Percentiles rank a stretch among this genome's conserved stretches.
Conservation (phyloP, 2,329 filamentous ascomycete genomes). For the Chaetomiaceae sp. region DNA sequence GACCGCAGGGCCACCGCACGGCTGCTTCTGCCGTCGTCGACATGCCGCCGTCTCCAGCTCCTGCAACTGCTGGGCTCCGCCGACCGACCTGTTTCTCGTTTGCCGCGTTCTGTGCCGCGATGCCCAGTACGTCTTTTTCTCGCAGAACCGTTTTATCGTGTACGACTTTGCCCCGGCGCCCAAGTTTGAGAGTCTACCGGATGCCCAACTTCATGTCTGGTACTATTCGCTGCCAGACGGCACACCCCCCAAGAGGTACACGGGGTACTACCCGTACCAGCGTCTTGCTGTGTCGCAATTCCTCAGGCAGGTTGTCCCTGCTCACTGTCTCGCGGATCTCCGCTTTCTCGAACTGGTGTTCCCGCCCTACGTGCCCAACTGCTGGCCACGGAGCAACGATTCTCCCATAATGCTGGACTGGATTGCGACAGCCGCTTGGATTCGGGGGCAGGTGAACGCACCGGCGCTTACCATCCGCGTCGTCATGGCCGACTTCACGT, state of each 20-base stretch:
- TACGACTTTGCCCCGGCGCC: neutral
- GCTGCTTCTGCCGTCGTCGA: neutral
- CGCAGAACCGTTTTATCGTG: neutral
- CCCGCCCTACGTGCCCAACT: conserved; percentile 4
- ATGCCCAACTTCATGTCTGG: neutral
- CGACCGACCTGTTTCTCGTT: conserved; percentile 3
- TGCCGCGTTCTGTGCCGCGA: neutral
- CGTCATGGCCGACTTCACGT: neutral
- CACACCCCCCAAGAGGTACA: neutral
- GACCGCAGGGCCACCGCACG: neutral
- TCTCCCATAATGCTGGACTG: conserved; percentile 1
- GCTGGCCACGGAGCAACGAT: conserved; percentile 3
- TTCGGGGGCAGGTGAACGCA: conserved; percentile 1
- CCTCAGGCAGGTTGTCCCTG: conserved; percentile 1
- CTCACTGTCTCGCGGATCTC: conserved; percentile 7
- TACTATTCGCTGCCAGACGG: neutral
- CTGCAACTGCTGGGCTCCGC: conserved; percentile 4
- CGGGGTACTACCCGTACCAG: neutral
- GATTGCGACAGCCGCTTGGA: conserved; percentile 2
- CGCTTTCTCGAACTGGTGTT: conserved; percentile 11
- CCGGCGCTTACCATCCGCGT: conserved; percentile 7
- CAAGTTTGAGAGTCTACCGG: neutral
- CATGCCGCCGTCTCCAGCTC: neutral
- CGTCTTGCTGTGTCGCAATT: conserved; percentile 6
- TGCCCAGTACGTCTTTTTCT: conserved; percentile 5